These are phyloP conservation scores for Ascochyta fabae DNA, from an alignment of 2,329 filamentous ascomycete genomes.

Conservation along the genomic window DNA sequence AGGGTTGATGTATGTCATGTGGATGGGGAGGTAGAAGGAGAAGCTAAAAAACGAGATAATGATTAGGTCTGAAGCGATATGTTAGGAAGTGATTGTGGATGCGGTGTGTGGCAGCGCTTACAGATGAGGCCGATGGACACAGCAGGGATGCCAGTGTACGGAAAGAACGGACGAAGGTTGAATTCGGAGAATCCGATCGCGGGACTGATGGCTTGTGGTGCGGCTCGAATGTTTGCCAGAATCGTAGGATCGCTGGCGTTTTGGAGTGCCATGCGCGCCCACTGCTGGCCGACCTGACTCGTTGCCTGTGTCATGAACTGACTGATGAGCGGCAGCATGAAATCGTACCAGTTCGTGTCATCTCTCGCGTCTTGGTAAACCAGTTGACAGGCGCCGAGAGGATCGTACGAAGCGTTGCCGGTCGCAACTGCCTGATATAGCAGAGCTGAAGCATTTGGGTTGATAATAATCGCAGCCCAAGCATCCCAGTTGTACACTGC, in stretches of 20 bases:
- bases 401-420: conserved; percentile 66
- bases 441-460: conserved; percentile 66
- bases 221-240: conserved; percentile 53
- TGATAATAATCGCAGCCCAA: conserved; percentile 68
- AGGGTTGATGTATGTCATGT: conserved; percentile 64
- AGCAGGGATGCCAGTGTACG: conserved; percentile 61
- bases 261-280: conserved; percentile 52
- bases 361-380: conserved; percentile 64
- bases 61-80: conserved; percentile 57
- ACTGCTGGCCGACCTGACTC: conserved; percentile 56
- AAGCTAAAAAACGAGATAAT: conserved; percentile 72
- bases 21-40: conserved; percentile 68
- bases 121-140: conserved; percentile 69
- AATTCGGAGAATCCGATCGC: conserved; percentile 62
- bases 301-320: conserved; percentile 57
- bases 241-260: conserved; percentile 51
- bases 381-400: conserved; percentile 63
- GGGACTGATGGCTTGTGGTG: conserved; percentile 62
- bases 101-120: conserved; percentile 7
- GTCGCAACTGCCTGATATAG: conserved; percentile 61
- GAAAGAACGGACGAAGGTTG: conserved; percentile 67
- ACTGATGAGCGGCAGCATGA: conserved; percentile 61
- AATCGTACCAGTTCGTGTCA: conserved; percentile 60
- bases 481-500: conserved; percentile 65
- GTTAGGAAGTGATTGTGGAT: neutral